A percentile compares a stretch with the other conserved stretches of the same genome.
Evolutionary conservation across 768 basidiomycete genomes (phyloP).

Genomic region (Trametes coccinea): DNA sequence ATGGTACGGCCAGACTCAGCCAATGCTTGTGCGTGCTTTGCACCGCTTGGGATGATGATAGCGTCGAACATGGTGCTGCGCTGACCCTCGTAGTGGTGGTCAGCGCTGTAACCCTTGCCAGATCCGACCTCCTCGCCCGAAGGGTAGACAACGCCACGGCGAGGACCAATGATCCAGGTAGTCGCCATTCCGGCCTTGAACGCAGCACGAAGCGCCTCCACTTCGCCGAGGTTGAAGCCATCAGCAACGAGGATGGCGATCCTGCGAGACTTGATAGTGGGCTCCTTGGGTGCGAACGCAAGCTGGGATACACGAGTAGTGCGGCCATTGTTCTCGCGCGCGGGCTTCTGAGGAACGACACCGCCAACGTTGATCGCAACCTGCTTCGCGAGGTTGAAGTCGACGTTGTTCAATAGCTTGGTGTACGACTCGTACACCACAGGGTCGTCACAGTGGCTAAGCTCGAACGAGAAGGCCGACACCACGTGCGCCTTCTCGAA

Average conservation of each 20-base stretch:
- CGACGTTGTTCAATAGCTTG: constrained; percentile 67
- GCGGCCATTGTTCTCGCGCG: constrained; percentile 57
- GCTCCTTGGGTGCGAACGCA: constrained; percentile 52
- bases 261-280: constrained; percentile 64
- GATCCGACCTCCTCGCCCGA: constrained; percentile 31
- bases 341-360: constrained; percentile 51
- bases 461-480: constrained; percentile 75
- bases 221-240: constrained; percentile 65
- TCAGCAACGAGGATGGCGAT: constrained; percentile 78
- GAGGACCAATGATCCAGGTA: constrained; percentile 64
- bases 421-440: constrained; percentile 70
- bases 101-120: constrained; percentile 43
- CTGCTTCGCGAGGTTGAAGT: constrained; percentile 66
- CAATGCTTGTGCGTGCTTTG: constrained; percentile 56
- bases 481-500: constrained; percentile 75
- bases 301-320: constrained; percentile 62
- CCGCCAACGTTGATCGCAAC: constrained; percentile 70
- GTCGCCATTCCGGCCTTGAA: constrained; percentile 55
- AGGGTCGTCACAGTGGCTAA: constrained; percentile 80
- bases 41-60: constrained; percentile 73
- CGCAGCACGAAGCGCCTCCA: constrained; percentile 56
- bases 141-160: constrained; percentile 55
- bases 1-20: constrained; percentile 64
- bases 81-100: constrained; percentile 77
- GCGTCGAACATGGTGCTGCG: constrained; percentile 87